These are phyloP conservation scores for Botrytis sinoallii DNA, from an alignment of 2,329 filamentous ascomycete species.

Conservation along the genomic window DNA sequence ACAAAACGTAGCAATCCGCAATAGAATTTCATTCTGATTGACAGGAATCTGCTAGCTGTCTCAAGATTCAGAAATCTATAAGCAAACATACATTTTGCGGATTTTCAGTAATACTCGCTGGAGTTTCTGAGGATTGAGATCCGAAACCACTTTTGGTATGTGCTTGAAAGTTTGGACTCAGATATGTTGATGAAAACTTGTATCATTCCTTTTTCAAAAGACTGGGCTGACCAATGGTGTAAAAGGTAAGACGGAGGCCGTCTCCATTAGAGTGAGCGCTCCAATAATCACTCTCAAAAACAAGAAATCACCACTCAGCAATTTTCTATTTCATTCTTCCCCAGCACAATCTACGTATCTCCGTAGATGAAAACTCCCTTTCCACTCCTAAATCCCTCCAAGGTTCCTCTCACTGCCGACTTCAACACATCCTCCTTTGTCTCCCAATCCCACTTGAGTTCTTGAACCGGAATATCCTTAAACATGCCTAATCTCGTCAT, in stretches of 20 bases:
- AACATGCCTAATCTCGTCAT: slow-evolving; percentile 75
- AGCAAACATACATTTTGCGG: background rate
- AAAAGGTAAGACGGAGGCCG: background rate
- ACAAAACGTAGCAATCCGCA: background rate
- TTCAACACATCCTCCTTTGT: slow-evolving; percentile 68
- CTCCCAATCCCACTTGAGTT: slow-evolving; percentile 79
- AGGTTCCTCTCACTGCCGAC: slow-evolving; percentile 74
- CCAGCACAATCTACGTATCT: slow-evolving; percentile 39
- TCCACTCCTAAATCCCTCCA: slow-evolving; percentile 79
- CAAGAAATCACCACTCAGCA: background rate
- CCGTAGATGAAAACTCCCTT: slow-evolving; percentile 89
- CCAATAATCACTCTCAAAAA: background rate
- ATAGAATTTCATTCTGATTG: background rate
- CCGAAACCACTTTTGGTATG: background rate
- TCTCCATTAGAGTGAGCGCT: background rate
- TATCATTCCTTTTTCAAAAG: background rate
- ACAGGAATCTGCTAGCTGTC: background rate
- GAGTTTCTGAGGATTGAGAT: background rate
- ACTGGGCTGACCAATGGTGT: background rate
- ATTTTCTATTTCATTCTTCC: background rate
- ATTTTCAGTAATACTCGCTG: background rate
- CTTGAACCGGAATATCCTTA: slow-evolving; percentile 76
- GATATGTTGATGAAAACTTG: background rate
- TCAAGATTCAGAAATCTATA: background rate
- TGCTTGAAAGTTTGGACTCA: background rate